Evolutionary conservation across 192 early-diverging fungal species (phyloP), one percentile per base, ranked within the genome.

Genomic region (Coemansia sp.): DNA sequence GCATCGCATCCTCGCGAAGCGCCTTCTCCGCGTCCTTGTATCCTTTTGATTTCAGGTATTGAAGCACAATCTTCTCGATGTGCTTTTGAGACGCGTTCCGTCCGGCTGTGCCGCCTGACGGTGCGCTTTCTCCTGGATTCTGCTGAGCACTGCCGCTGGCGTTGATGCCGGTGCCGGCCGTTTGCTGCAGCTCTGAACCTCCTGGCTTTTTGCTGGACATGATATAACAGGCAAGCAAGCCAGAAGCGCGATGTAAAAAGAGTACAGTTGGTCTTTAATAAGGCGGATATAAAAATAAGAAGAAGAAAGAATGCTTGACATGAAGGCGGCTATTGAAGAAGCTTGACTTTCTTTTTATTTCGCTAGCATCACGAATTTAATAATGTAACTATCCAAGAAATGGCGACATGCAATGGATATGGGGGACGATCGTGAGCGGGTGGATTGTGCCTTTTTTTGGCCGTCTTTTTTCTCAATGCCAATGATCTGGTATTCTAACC

Each of bases 1-100:
- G 61, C 41, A 46, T 69, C 22, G 89, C 88, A 40, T 93, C 89
- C 13, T 85, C 76, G 45, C 85, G 75, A 42, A 93, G 84, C 18
- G 88, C 87, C 10, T 76, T 59, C 54, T 91, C 91, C 0, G 92
- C 85, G 47, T 87, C 78, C 56, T 74, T 86, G 68, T 90, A 92
- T 4, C 92, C 92, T 60, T 89, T 90, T 45, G 86, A 74, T 49
- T 87, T 76, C 19, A 91, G 73, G 60, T 90, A 91, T 47, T 90
- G 85, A 43, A 86, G 73, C 11, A 91, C 88, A 16, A 90, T 85
- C 57, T 84, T 81, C 48, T 92, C 86, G 7, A 81, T 63, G 43
- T 78, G 76, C 45, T 83, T 83, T 46, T 73, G 67, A 5, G 79
- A 68, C 12, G 66, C 73, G 51, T 73, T 67, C 15, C 61, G 65